A percentile compares a stretch with the other conserved stretches of the same genome.
Conservation (phyloP, 169 alveolate species). For the Plasmodium gonderi region DNA sequence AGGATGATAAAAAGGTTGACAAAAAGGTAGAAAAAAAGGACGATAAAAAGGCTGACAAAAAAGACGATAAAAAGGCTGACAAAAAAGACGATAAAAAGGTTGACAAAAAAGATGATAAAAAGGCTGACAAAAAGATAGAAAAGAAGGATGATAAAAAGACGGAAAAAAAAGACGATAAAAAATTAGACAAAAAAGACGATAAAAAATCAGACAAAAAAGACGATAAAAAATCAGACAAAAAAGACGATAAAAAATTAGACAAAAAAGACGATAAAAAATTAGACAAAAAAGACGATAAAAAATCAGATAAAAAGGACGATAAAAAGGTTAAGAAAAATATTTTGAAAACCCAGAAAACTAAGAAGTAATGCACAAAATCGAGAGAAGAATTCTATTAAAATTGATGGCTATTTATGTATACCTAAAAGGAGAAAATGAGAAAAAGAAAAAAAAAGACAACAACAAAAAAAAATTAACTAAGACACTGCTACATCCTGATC, state of each 20-base stretch:
- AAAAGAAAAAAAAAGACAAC: too few species aligned
- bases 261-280: neutral
- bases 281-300: neutral
- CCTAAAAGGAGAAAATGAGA: neutral
- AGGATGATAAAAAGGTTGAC: slow-evolving; percentile 12
- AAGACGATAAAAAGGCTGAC: neutral
- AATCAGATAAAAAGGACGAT: neutral
- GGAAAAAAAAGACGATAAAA: neutral
- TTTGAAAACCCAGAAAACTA: slow-evolving; percentile 13
- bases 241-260: neutral
- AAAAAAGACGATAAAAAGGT: slow-evolving; percentile 6
- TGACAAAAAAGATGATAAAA: slow-evolving; percentile 21
- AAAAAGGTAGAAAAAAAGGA: neutral
- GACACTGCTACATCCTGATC: neutral
- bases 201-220: slow-evolving; percentile 11
- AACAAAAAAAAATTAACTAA: too few species aligned
- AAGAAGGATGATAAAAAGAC: slow-evolving; percentile 15
- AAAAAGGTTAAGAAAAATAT: slow-evolving; percentile 5
- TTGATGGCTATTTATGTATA: neutral
- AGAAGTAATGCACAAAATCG: neutral
- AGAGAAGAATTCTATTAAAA: neutral
- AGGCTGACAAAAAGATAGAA: slow-evolving; percentile 8
- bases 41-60: neutral
- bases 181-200: neutral
- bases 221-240: slow-evolving; percentile 18